phyloP scores from a whole-genome alignment of 306 rosid genomes.

The Morella rubra region DNA sequence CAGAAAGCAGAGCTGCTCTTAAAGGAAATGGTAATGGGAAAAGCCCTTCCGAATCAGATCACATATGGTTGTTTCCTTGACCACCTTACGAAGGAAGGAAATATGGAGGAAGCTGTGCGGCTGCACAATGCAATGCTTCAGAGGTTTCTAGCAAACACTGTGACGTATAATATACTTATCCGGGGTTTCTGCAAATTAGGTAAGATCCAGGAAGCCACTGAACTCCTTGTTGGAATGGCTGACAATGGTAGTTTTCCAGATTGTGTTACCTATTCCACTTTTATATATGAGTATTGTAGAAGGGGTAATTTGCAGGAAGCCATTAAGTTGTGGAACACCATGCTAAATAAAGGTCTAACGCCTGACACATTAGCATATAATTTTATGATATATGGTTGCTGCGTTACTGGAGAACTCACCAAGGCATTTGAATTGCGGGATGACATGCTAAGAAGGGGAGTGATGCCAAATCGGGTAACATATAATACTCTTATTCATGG shows the following conservation, averaged over 20 bases:
- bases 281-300: conserved; percentile 74
- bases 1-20: conserved; percentile 63
- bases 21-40: conserved; percentile 52
- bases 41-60: conserved; percentile 59
- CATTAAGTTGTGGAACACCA: conserved; percentile 63
- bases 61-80: conserved; percentile 86
- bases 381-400: conserved; percentile 78
- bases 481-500: conserved; percentile 34
- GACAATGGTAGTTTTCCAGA: conserved; percentile 67
- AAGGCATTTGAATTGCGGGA: conserved; percentile 80
- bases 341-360: conserved; percentile 74
- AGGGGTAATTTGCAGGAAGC: conserved; percentile 67
- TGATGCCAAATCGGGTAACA: conserved; percentile 50
- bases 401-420: conserved; percentile 68
- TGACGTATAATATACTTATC: conserved; percentile 78
- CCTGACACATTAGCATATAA: conserved; percentile 76
- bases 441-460: conserved; percentile 70
- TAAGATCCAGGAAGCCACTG: conserved; percentile 64
- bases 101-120: conserved; percentile 69
- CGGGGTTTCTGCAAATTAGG: conserved; percentile 84
- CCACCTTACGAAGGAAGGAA: conserved; percentile 64
- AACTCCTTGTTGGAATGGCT: conserved; percentile 64
- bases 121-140: conserved; percentile 71
- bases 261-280: conserved; percentile 80
- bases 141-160: conserved; percentile 63